Evolutionary conservation across 306 rosid genomes (phyloP).

Genomic region (Lupinus albus): DNA sequence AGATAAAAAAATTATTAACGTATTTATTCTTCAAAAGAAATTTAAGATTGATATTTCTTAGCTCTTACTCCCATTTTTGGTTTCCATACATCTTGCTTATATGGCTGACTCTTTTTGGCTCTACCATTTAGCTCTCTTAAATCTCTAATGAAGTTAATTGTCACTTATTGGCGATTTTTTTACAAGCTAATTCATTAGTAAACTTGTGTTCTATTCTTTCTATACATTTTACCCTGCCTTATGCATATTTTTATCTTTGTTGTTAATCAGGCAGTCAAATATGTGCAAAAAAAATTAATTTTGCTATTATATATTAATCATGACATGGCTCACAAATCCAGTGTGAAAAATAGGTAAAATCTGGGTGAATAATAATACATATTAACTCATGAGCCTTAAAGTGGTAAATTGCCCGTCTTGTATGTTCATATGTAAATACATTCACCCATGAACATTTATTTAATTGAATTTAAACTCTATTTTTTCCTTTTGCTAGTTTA

Average conservation of each 20-base stretch:
- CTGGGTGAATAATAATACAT: no score
- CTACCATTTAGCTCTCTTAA: no score
- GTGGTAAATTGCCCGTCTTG: no score
- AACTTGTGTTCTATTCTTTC: not conserved
- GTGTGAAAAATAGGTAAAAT: no score
- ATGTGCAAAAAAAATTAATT: not conserved
- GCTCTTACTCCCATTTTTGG: not conserved
- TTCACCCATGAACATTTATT: no score
- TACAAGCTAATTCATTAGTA: not conserved
- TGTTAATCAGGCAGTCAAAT: slow-evolving; percentile 25
- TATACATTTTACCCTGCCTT: not conserved
- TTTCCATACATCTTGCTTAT: not conserved
- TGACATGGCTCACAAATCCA: no score
- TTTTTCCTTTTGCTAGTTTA: slow-evolving; percentile 9
- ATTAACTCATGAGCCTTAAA: no score
- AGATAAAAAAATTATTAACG: not conserved
- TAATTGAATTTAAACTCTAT: not conserved
- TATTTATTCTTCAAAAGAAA: not conserved
- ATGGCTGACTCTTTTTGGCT: slow-evolving; percentile 1
- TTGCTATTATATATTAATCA: no score
- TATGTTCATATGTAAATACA: no score
- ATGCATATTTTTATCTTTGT: not conserved
- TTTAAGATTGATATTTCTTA: slow-evolving; percentile 1
- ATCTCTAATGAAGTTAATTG: no score
- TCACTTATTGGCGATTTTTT: not conserved